phyloP scores from a whole-genome alignment of 2,329 filamentous ascomycete genomes.

The Phaeomoniella chlamydospora region DNA sequence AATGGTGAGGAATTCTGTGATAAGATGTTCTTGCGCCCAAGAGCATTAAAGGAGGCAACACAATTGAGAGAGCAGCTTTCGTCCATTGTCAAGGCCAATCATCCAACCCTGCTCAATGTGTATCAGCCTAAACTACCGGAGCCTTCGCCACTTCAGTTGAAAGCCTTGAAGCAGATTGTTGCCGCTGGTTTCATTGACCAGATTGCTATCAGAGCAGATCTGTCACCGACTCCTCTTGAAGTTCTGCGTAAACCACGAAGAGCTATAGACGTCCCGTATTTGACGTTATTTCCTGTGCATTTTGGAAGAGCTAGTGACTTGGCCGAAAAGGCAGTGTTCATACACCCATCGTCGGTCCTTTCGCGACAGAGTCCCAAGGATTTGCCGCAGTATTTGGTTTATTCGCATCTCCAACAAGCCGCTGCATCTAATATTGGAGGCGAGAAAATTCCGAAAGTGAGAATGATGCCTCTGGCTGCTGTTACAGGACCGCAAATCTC shows the following conservation, averaged over 20 bases:
- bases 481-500: slow-evolving; percentile 63
- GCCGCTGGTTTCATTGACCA: slow-evolving; percentile 90
- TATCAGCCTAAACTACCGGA: slow-evolving; percentile 33
- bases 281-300: slow-evolving; percentile 64
- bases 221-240: slow-evolving; percentile 60
- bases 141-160: slow-evolving; percentile 53
- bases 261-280: slow-evolving; percentile 85
- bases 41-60: slow-evolving; percentile 72
- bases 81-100: slow-evolving; percentile 61
- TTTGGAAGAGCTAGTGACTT: slow-evolving; percentile 26
- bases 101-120: slow-evolving; percentile 34
- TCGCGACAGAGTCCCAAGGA: slow-evolving; percentile 54
- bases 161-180: slow-evolving; percentile 77
- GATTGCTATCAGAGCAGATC: slow-evolving; percentile 78
- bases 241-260: slow-evolving; percentile 55
- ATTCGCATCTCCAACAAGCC: slow-evolving; percentile 65
- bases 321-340: slow-evolving; percentile 58
- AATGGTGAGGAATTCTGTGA: slow-evolving; percentile 59
- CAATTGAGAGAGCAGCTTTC: slow-evolving; percentile 75
- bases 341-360: slow-evolving; percentile 75
- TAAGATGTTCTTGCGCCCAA: slow-evolving; percentile 71
- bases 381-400: slow-evolving; percentile 78
- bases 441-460: slow-evolving; percentile 52
- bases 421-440: slow-evolving; percentile 15
- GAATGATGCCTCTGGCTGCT: slow-evolving; percentile 79